Conservation (phyloP, 2,329 filamentous ascomycete species). For the Cercospora sesami region DNA sequence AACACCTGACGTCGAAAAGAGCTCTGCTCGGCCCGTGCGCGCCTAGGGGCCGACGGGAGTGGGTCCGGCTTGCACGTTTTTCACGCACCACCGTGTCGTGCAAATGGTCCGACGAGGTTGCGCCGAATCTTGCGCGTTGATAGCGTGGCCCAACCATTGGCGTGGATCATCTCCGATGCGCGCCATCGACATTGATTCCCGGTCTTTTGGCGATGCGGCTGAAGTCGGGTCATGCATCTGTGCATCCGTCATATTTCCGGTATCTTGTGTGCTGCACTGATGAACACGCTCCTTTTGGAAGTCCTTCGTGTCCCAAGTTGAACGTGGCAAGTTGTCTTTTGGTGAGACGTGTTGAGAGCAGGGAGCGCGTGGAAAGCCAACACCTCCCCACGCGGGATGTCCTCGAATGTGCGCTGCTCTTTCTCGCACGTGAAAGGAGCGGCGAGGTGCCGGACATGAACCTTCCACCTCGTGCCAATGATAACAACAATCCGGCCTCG, state of each 20-base stretch:
- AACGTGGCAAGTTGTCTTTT: neutral
- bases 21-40: constrained; percentile 13
- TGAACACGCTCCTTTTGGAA: neutral
- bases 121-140: constrained; percentile 12
- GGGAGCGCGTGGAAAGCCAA: neutral
- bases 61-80: constrained; percentile 14
- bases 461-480: neutral
- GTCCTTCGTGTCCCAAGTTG: neutral
- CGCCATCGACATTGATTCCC: neutral
- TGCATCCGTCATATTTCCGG: constrained; percentile 11
- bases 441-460: neutral
- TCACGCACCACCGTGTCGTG: constrained; percentile 12
- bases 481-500: neutral
- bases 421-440: constrained; percentile 8
- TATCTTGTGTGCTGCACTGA: neutral
- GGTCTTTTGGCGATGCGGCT: constrained; percentile 2
- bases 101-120: constrained; percentile 18
- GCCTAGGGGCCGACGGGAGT: constrained; percentile 13
- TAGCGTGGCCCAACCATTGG: constrained; percentile 13
- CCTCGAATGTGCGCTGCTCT: neutral
- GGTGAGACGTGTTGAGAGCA: neutral
- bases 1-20: constrained; percentile 19
- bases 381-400: constrained; percentile 3
- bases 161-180: constrained; percentile 16
- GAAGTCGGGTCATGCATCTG: constrained; percentile 1